Base-by-base conservation (phyloP, 345 rosid genomes). In the Arabis alpina region DNA sequence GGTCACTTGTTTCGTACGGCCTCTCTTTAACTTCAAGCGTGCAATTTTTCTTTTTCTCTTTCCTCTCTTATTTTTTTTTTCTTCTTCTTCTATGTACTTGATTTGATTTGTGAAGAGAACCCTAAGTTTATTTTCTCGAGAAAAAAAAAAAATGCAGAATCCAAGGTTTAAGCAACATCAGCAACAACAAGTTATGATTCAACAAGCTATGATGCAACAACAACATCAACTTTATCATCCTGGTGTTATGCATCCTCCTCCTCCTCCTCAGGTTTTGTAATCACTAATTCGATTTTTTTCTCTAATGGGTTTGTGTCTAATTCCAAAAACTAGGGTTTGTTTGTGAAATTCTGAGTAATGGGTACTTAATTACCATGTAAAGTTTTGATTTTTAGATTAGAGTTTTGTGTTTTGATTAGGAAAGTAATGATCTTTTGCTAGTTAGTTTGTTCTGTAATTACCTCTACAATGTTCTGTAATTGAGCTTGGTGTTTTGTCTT, bases 221-320 rank as follows among this genome's bases (percentile, higher is more conserved):
- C 78, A 60, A 73, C 96, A 87, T 45, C 96, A 90, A 82, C 93
- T 94, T 27, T 94, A 89, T 73, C 99, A 91, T 73, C 97, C 97
- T 3, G 91, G 87, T 43, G 87, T 91, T 59, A 79, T 93, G 64
- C 86, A 93, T 78, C 70, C 60, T 65, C 89, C 95, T 34, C 89
- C 95, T 34, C 37, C 37, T 24, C 96, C 93, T 52, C 97, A 86
- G 96, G 97, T 90, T 71, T 25, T 66, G 5, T 5, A 6, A 2
- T 8, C 8, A 72, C 43, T 43, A 4, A 24, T 43, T 37, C 44
- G 8, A 16, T 28, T 8, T 12, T 14, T 0, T 40, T 34, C 8
- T 34, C 5, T 28, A 5, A 28, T 34, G 66, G 47, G 44, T 57
- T 65, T 65, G 37, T 10, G 64, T 16, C 19, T 10, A 44, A 8